Conservation (phyloP, 352 stramenopile genomes). For the Phytophthora crassamura region DNA sequence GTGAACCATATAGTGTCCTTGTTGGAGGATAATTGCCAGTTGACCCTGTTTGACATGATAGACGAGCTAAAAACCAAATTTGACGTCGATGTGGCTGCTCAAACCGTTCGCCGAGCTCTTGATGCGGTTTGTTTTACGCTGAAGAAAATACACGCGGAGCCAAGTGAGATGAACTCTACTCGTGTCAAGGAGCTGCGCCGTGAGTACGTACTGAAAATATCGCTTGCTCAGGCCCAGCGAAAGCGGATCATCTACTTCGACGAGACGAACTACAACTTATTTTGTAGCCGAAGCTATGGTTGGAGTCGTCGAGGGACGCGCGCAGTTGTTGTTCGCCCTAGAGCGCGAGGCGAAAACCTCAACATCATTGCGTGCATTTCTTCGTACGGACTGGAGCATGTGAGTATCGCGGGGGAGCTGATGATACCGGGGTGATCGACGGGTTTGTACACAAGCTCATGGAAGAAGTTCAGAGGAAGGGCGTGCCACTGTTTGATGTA, state of each 20-base stretch:
- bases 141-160: not conserved
- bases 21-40: not conserved
- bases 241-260: not conserved
- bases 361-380: not conserved
- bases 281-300: not conserved
- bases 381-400: not conserved
- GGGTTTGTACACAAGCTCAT: not conserved
- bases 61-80: not conserved
- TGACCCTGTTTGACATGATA: not conserved
- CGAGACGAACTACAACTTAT: slow-evolving; percentile 1
- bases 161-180: not conserved
- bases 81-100: not conserved
- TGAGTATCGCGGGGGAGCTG: not conserved
- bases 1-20: not conserved
- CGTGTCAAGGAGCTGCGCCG: not conserved
- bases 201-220: not conserved
- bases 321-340: not conserved
- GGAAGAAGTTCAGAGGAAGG: not conserved
- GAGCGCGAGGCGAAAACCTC: not conserved
- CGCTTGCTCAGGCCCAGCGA: not conserved
- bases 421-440: not conserved
- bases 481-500: not conserved
- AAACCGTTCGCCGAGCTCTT: not conserved
- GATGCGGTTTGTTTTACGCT: not conserved
- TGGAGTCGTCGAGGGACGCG: not conserved